phyloP scores from a whole-genome alignment of 208 protist species.

The Wallacemonas rigidus region DNA sequence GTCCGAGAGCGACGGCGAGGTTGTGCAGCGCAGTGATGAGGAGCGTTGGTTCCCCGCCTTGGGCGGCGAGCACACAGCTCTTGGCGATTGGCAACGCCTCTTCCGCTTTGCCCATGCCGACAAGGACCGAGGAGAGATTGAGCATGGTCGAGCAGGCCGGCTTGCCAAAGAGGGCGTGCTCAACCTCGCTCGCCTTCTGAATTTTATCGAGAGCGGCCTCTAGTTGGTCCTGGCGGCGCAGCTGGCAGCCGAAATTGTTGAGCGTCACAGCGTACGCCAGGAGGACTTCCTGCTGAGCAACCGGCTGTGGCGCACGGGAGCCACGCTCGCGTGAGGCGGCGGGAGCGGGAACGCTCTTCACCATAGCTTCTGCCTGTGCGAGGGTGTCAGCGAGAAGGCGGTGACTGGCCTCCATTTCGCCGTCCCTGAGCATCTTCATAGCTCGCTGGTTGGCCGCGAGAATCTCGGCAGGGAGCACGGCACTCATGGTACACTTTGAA shows the following conservation, averaged over 20 bases:
- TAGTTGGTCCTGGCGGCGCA: slow-evolving; percentile 49
- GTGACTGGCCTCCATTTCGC: slow-evolving; percentile 45
- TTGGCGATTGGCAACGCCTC: slow-evolving; percentile 68
- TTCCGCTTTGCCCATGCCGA: slow-evolving; percentile 44
- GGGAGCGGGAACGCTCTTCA: slow-evolving; percentile 18
- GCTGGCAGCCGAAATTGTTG: slow-evolving; percentile 82
- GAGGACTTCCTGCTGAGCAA: slow-evolving; percentile 46
- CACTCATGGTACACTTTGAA: neutral
- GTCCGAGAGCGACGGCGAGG: slow-evolving; percentile 69
- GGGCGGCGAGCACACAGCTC: slow-evolving; percentile 60
- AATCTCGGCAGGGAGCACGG: neutral
- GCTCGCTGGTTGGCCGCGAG: slow-evolving; percentile 53
- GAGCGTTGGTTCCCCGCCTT: slow-evolving; percentile 59
- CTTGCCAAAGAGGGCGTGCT: slow-evolving; percentile 53
- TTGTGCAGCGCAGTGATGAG: slow-evolving; percentile 86
- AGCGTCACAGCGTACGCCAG: slow-evolving; percentile 69
- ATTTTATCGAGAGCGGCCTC: slow-evolving; percentile 57
- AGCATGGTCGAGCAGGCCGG: slow-evolving; percentile 87
- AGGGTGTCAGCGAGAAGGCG: slow-evolving; percentile 37
- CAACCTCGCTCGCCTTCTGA: slow-evolving; percentile 51
- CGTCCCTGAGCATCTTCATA: slow-evolving; percentile 57
- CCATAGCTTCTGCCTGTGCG: slow-evolving; percentile 23
- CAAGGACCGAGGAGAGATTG: slow-evolving; percentile 81
- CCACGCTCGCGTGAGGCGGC: neutral
- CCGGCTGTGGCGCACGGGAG: neutral